Base-by-base conservation (phyloP, 2,329 filamentous ascomycete genomes). In the Paramyrothecium sp. region DNA sequence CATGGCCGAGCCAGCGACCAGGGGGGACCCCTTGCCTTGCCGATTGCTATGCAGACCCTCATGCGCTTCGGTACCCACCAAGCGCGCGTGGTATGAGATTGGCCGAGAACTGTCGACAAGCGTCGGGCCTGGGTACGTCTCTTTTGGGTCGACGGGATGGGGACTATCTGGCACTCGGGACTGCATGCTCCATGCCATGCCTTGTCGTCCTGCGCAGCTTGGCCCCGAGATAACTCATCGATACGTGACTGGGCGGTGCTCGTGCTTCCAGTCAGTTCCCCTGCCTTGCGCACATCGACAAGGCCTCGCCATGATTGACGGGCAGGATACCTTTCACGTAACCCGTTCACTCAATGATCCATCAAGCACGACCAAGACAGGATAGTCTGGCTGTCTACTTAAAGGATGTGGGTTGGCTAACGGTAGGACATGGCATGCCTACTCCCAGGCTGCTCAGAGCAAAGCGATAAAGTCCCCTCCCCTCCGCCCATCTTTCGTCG, bases 171-270 rank as follows among this genome's bases (percentile, higher is more conserved):
- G 13, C 38, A 17, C n/a, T 51, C 49, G 49, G 30, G 49, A 51
- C 30, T 51, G 49, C 49, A 51, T 23, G 49, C 49, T 23, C 17
- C 49, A 26, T 49, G 47, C 17, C 49, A 26, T 49, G 47, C 13
- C 47, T 44, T 44, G 38, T 44, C 38, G 38, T 44, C 47, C 19
- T n/a, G 4, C 41, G 41, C 17, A 46, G 17, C 41, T 26, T 49
- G 47, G 47, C 22, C 58, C 56, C n/a, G 62, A 58, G 66, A 68
- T 68, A 68, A 61, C 65, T 65, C 51, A 58, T 60, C 62, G 63
- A 58, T 60, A 55, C 58, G 66, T 67, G 63, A 68, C 63, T 68
- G 66, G 66, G 57, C 23, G 54, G 55, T 51, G 38, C 54, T 56
- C 54, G 26, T 61, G 50, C 17, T 50, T 57, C 56, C 58, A 56